A percentile compares a stretch with the other conserved stretches of the same genome.
phyloP scores from a whole-genome alignment of 768 basidiomycete genomes.

The Exsudoporus frostii region DNA sequence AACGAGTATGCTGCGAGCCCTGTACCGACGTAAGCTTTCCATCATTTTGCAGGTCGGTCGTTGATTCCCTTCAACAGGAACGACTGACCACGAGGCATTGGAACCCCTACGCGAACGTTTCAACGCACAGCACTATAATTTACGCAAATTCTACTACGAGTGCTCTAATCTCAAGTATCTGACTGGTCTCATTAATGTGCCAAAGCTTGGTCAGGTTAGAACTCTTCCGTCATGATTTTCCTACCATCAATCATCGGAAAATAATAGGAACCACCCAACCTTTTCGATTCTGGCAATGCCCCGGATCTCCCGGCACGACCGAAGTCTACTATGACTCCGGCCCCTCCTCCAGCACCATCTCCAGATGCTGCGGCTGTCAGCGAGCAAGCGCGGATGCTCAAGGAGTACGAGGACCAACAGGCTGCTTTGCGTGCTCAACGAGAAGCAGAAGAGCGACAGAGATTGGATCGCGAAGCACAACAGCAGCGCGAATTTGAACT shows the following conservation, averaged over 20 bases:
- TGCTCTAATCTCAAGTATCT: constrained; percentile 98
- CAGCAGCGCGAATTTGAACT: constrained; percentile 89
- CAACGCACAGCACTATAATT: constrained; percentile 84
- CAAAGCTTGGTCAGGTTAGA: constrained; percentile 85
- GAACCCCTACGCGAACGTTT: constrained; percentile 88
- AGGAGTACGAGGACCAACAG: constrained; percentile 96
- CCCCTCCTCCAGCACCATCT: constrained; percentile 71
- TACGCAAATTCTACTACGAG: constrained; percentile 98
- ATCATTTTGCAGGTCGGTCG: background rate
- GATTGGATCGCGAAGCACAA: constrained; percentile 70
- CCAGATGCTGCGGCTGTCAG: constrained; percentile 70
- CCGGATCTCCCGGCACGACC: constrained; percentile 88
- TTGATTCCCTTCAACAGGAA: constrained; percentile 51
- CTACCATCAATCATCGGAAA: background rate
- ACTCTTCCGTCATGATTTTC: background rate
- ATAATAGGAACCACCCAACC: constrained; percentile 89
- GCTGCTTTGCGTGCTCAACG: constrained; percentile 77
- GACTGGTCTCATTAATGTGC: constrained; percentile 96
- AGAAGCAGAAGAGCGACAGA: constrained; percentile 79
- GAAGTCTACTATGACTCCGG: constrained; percentile 48
- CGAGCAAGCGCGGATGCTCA: constrained; percentile 92
- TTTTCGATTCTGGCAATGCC: constrained; percentile 75
- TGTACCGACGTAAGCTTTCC: constrained; percentile 77
- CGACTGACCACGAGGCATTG: constrained; percentile 83
- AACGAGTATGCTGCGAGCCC: constrained; percentile 96